phyloP scores from a whole-genome alignment of 768 basidiomycete genomes.

The Coprinopsis cinerea region DNA sequence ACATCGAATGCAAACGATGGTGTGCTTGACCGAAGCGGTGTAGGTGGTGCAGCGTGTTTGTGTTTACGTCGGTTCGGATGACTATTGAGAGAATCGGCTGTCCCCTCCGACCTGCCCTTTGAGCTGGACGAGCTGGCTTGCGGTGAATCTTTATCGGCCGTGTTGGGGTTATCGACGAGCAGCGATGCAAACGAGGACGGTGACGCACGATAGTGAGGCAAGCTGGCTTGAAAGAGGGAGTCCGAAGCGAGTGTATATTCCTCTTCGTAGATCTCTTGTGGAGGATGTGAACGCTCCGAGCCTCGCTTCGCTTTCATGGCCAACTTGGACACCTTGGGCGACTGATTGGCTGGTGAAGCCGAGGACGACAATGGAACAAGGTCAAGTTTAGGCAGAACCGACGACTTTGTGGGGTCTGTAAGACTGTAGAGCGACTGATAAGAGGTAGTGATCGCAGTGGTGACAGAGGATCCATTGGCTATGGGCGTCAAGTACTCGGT shows the following conservation, averaged over 20 bases:
- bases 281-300: slow-evolving; percentile 32
- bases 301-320: slow-evolving; percentile 63
- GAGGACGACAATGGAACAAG: slow-evolving; percentile 35
- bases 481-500: slow-evolving; percentile 75
- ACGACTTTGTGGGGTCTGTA: slow-evolving; percentile 41
- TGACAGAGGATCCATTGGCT: slow-evolving; percentile 77
- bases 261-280: slow-evolving; percentile 30
- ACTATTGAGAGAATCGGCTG: slow-evolving; percentile 7
- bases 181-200: slow-evolving; percentile 76
- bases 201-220: slow-evolving; percentile 57
- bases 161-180: slow-evolving; percentile 49
- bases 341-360: slow-evolving; percentile 21
- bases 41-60: slow-evolving; percentile 12
- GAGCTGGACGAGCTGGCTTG: slow-evolving; percentile 3
- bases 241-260: slow-evolving; percentile 32
- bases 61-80: slow-evolving; percentile 21
- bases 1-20: slow-evolving; percentile 64
- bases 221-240: slow-evolving; percentile 53
- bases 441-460: slow-evolving; percentile 78
- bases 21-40: slow-evolving; percentile 13
- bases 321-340: slow-evolving; percentile 61
- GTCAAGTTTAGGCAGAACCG: slow-evolving; percentile 34
- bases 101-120: slow-evolving; percentile 14
- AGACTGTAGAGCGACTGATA: slow-evolving; percentile 69
- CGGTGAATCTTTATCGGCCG: slow-evolving; percentile 17